phyloP scores from a whole-genome alignment of 352 stramenopile genomes.

The Globisporangium cystogenes region DNA sequence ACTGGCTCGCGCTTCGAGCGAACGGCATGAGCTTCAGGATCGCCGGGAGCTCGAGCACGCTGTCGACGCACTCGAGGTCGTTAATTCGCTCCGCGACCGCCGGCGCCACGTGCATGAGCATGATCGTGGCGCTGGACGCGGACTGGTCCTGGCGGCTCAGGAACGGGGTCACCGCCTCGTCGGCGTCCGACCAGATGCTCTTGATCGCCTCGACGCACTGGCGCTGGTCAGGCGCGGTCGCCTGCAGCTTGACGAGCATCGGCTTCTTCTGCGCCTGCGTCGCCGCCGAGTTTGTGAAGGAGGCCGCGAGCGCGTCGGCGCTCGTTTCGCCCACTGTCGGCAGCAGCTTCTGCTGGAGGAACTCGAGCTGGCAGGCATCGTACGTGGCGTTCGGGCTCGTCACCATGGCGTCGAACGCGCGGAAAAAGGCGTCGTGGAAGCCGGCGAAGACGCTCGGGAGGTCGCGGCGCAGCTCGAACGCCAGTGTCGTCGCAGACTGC shows the following conservation, averaged over 20 bases:
- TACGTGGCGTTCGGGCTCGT: constrained; percentile 41
- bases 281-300: constrained; percentile 7
- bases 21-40: constrained; percentile 78
- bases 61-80: constrained; percentile 39
- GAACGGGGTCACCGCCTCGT: constrained; percentile 44
- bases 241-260: constrained; percentile 47
- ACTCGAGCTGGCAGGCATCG: constrained; percentile 63
- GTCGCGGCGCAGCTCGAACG: constrained; percentile 29
- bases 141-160: constrained; percentile 40
- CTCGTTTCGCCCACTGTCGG: constrained; percentile 26
- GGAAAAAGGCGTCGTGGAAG: constrained; percentile 61
- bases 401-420: constrained; percentile 61
- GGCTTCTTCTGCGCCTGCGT: constrained; percentile 19
- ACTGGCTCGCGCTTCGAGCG: constrained; percentile 36
- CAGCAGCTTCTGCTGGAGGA: constrained; percentile 56
- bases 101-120: constrained; percentile 49
- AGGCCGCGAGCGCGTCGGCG: constrained; percentile 12
- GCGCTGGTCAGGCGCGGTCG: constrained; percentile 27
- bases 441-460: constrained; percentile 33
- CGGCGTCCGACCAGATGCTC: constrained; percentile 22
- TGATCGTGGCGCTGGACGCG: constrained; percentile 31
- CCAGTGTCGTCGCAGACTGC: constrained; percentile 25
- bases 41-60: constrained; percentile 33
- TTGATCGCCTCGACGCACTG: constrained; percentile 36
- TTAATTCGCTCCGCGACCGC: constrained; percentile 23